phyloP scores from a whole-genome alignment of 208 protist genomes.

The Herpetomonas tarakana region DNA sequence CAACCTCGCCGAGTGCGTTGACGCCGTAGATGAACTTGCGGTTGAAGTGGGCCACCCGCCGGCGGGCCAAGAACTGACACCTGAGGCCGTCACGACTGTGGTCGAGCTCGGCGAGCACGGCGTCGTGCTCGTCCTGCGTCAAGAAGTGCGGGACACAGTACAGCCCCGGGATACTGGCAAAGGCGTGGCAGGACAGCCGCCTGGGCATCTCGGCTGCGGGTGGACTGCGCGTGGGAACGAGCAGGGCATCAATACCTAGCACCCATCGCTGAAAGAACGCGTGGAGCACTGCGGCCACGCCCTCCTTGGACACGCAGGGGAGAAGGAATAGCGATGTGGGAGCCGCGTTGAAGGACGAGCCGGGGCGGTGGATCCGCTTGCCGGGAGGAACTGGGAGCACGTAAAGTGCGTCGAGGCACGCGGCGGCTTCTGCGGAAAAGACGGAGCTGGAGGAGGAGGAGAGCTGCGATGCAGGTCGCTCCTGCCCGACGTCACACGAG shows the following conservation, averaged over 20 bases:
- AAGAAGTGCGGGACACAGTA: constrained; percentile 61
- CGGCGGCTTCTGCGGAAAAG: background rate
- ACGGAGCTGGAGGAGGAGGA: no score
- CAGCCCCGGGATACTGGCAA: constrained; percentile 46
- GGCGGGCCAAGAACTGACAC: constrained; percentile 54
- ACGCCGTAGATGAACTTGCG: constrained; percentile 72
- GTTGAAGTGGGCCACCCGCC: constrained; percentile 77
- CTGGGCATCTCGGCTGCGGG: background rate
- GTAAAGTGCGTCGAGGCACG: background rate
- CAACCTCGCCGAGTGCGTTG: constrained; percentile 47
- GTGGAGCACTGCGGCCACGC: no score
- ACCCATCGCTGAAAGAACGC: no score
- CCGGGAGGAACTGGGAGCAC: background rate
- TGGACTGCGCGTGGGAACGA: background rate
- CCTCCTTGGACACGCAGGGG: no score
- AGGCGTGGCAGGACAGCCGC: constrained; percentile 4
- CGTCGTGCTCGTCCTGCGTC: constrained; percentile 46
- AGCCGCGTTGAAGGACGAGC: background rate
- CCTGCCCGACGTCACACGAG: no score
- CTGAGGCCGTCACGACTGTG: constrained; percentile 16
- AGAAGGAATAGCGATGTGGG: background rate
- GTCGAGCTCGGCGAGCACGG: constrained; percentile 39
- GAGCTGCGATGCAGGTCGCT: no score
- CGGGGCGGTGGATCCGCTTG: constrained; percentile 2
- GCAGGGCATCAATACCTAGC: no score